Conservation (phyloP, 1,284 basidiomycete genomes). For the Ganoderma multipileum region DNA sequence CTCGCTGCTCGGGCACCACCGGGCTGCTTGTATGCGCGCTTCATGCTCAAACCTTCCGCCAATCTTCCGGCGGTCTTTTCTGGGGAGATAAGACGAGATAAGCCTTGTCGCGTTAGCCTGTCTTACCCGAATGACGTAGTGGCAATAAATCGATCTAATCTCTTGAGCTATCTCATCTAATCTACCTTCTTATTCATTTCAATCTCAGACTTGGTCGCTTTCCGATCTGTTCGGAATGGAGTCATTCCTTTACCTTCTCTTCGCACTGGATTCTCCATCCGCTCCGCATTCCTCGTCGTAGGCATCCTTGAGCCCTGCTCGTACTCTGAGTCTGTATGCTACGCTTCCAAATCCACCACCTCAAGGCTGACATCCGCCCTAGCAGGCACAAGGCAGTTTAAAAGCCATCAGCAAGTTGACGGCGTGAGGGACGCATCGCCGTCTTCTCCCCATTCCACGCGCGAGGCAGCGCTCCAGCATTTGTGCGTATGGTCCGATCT, state of each 20-base stretch:
- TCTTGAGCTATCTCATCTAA: background rate
- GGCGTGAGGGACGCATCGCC: background rate
- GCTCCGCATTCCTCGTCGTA: background rate
- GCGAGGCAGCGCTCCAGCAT: background rate
- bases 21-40: background rate
- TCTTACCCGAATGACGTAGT: background rate
- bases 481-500: slow-evolving; percentile 6
- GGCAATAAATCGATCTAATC: background rate
- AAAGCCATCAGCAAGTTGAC: background rate
- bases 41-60: background rate
- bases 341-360: background rate
- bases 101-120: too few relatives aligned
- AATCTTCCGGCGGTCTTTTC: background rate
- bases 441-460: background rate
- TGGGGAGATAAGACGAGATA: background rate
- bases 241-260: background rate
- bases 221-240: background rate
- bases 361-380: background rate
- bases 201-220: background rate
- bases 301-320: background rate
- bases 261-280: background rate
- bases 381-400: background rate
- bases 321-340: background rate
- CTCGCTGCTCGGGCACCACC: background rate
- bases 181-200: background rate